Conservation (phyloP, 257 asterid genomes). For the Solanum medicagineum region DNA sequence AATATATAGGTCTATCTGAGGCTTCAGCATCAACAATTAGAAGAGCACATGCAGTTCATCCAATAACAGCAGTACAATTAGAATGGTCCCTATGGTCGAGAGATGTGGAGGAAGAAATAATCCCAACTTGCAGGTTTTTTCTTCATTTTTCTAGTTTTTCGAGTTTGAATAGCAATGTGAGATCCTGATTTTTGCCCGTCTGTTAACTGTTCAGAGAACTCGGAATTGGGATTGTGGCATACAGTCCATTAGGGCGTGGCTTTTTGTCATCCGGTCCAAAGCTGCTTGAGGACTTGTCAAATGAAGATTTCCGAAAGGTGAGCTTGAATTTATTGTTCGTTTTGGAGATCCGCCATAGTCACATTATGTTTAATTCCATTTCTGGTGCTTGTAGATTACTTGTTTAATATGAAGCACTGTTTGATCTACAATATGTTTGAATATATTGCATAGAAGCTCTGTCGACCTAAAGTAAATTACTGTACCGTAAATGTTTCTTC, state of each 20-base stretch:
- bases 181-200: neutral
- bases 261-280: constrained; percentile 39
- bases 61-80: constrained; percentile 50
- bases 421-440: neutral
- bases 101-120: constrained; percentile 49
- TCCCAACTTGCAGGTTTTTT: constrained; percentile 53
- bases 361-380: neutral
- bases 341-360: neutral
- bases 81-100: constrained; percentile 79
- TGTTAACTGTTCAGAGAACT: constrained; percentile 25
- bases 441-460: too few relatives aligned
- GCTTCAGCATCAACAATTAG: constrained; percentile 62
- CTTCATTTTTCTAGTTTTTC: neutral
- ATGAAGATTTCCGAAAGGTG: constrained; percentile 30
- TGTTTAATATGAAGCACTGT: neutral
- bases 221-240: constrained; percentile 43
- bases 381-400: neutral
- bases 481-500: neutral
- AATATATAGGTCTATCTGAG: constrained; percentile 66
- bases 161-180: neutral
- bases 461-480: too few relatives aligned
- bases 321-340: neutral
- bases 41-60: constrained; percentile 77
- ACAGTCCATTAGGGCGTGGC: constrained; percentile 48
- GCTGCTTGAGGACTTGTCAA: constrained; percentile 12